These are phyloP conservation scores for Vigna mungo DNA, from an alignment of 306 rosid genomes.

Conservation along the genomic window DNA sequence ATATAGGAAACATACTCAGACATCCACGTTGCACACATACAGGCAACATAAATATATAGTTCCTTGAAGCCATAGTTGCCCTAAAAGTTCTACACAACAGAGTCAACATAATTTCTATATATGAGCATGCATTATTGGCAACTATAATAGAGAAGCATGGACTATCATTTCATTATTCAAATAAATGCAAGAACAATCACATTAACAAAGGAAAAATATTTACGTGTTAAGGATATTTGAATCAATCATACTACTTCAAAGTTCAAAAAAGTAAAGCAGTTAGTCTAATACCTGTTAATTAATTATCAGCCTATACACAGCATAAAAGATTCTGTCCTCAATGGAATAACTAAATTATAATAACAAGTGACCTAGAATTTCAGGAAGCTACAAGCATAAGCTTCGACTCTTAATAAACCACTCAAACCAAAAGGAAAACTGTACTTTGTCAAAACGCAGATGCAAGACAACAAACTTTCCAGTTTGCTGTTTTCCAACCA, in stretches of 20 bases:
- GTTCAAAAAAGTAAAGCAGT: not conserved
- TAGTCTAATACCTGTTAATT: not conserved
- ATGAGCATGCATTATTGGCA: slow-evolving; percentile 1
- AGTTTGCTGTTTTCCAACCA: slow-evolving; percentile 49
- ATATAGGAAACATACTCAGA: not conserved
- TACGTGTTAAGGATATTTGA: slow-evolving; percentile 17
- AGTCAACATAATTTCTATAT: slow-evolving; percentile 6
- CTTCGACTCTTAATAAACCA: slow-evolving; percentile 14
- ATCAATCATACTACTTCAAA: slow-evolving; percentile 28
- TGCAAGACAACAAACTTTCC: slow-evolving; percentile 88
- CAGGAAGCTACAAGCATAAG: slow-evolving; percentile 10
- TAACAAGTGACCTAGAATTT: slow-evolving; percentile 14
- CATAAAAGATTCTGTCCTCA: slow-evolving; percentile 21
- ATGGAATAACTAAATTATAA: slow-evolving; percentile 25
- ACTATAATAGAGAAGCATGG: slow-evolving; percentile 11
- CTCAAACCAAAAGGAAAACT: slow-evolving; percentile 27
- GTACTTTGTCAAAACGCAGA: slow-evolving; percentile 94
- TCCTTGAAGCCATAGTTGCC: slow-evolving; percentile 27
- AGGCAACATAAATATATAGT: slow-evolving; percentile 26
- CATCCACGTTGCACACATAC: not conserved
- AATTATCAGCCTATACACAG: slow-evolving; percentile 24
- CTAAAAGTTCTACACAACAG: slow-evolving; percentile 17
- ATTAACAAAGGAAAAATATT: not conserved
- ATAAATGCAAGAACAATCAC: slow-evolving; percentile 19
- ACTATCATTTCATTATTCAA: slow-evolving; percentile 38